Evolutionary conservation across 768 basidiomycete species (phyloP), one percentile per base, ranked within the genome.

Genomic region (Suillus plorans): DNA sequence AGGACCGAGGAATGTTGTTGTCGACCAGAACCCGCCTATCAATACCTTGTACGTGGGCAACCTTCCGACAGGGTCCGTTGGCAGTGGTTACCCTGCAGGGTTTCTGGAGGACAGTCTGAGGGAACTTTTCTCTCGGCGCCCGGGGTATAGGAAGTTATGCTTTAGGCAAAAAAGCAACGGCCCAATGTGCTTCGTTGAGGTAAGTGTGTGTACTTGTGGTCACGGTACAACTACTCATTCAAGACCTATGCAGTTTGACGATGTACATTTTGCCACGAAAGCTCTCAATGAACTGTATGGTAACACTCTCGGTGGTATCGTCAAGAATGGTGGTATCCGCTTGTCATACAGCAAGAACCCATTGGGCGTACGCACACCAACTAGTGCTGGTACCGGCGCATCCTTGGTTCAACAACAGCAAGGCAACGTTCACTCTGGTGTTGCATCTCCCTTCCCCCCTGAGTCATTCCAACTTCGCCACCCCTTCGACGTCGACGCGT

Each of bases 21-120:
- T 88, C 42, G 97, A 99, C 78, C 94, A 97, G 80, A 98, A 99
- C 75, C 96, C 96, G 70, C 96, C 96, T 16, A 98, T 98, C 78
- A 98, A 97, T 72, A 99, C 97, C 0, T 82, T 99, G n/a, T 99
- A 99, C 73, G 95, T 99, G n/a, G 97, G 97, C 53, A 98, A 98
- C 71, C 79, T 99, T 64, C 97, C 97, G 2, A 92, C 91, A 5
- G 86, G 89, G 39, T 86, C 89, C 28, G 84, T 88, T 20, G 86
- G 91, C 7, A 77, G 82, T 5, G 89, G 91, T 3, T 89, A 87
- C 70, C 87, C 92, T 44, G 85, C 89, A 55, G 89, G 91, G 69
- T 87, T 89, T 71, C 84, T 99, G 3, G 96, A 99, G 77, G 94
- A 96, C 64, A 88, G 86, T 41, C 81, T 99, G 31, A 84, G 94